Evolutionary conservation across 768 basidiomycete genomes (phyloP).

Genomic region (Rubroboletus pulcherrimus): DNA sequence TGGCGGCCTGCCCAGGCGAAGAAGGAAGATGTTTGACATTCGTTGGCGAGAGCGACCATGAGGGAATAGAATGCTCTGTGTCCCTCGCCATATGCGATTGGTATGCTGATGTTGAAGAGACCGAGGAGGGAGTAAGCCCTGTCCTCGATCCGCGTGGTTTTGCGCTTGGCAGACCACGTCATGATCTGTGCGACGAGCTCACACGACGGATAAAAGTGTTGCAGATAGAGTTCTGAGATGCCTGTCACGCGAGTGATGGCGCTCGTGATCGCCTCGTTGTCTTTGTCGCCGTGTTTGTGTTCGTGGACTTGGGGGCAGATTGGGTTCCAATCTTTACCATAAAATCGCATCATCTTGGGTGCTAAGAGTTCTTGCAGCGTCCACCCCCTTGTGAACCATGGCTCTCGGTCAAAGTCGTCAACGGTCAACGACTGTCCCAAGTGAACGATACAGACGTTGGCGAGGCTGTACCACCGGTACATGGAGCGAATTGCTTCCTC

Average conservation of each 20-base stretch:
- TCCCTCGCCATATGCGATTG: conserved; percentile 10
- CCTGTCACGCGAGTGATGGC: conserved; percentile 5
- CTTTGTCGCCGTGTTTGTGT: conserved; percentile 3
- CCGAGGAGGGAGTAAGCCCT: conserved; percentile 10
- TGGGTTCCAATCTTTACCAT: conserved; percentile 11
- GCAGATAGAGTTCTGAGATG: neutral
- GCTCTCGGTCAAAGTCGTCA: conserved; percentile 10
- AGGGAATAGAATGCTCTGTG: conserved; percentile 8
- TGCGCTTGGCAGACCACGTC: conserved; percentile 8
- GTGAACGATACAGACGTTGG: conserved; percentile 18
- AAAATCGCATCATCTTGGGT: conserved; percentile 5
- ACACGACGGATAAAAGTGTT: conserved; percentile 1
- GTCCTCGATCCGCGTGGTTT: conserved; percentile 9
- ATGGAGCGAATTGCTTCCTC: conserved; percentile 14
- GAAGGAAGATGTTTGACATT: conserved; percentile 5
- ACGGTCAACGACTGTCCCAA: conserved; percentile 7
- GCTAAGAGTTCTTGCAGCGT: conserved; percentile 17
- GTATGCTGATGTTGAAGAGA: conserved; percentile 8
- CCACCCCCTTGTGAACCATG: conserved; percentile 17
- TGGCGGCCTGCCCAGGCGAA: conserved; percentile 13
- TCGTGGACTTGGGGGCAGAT: conserved; percentile 1
- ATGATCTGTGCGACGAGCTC: conserved; percentile 6
- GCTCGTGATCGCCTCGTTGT: neutral
- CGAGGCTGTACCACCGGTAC: conserved; percentile 15
- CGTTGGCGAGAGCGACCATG: conserved; percentile 11